Percentiles rank a stretch among this genome's conserved stretches.
phyloP scores from a whole-genome alignment of 768 basidiomycete genomes.

The Podaxis rugospora region DNA sequence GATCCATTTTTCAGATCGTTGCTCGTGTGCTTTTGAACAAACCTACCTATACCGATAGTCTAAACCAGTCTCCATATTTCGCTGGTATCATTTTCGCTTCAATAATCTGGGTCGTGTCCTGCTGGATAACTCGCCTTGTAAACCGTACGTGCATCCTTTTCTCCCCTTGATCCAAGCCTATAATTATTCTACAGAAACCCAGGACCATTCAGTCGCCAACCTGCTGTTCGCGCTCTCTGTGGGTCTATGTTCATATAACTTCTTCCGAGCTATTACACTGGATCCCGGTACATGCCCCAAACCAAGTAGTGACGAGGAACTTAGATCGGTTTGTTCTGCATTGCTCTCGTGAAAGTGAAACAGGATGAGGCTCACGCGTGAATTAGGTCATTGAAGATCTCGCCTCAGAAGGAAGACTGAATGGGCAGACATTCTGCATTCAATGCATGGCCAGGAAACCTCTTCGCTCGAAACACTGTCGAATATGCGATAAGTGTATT shows the following conservation, averaged over 20 bases:
- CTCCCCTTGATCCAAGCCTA: neutral
- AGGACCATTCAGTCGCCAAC: constrained; percentile 72
- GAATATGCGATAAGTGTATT: constrained; percentile 85
- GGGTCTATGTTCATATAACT: constrained; percentile 79
- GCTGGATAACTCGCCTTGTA: constrained; percentile 77
- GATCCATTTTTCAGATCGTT: constrained; percentile 49
- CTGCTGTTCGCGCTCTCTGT: constrained; percentile 69
- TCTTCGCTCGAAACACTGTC: constrained; percentile 92
- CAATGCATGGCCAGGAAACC: constrained; percentile 94
- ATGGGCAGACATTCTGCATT: constrained; percentile 96
- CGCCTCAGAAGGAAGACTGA: constrained; percentile 81
- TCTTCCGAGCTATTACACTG: constrained; percentile 83
- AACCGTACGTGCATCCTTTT: constrained; percentile 42
- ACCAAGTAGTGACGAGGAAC: constrained; percentile 75
- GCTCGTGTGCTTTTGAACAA: constrained; percentile 84
- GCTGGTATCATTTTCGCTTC: constrained; percentile 84
- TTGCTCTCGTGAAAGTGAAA: constrained; percentile 6
- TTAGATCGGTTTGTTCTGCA: constrained; percentile 67
- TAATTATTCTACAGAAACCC: constrained; percentile 49
- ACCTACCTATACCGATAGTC: constrained; percentile 74
- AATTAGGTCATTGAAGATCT: constrained; percentile 86
- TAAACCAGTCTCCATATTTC: constrained; percentile 89
- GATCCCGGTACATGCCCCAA: constrained; percentile 88
- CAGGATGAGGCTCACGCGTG: neutral
- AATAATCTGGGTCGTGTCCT: constrained; percentile 81